phyloP scores from a whole-genome alignment of 805 yeast genomes.

The Pichia cabralensis region DNA sequence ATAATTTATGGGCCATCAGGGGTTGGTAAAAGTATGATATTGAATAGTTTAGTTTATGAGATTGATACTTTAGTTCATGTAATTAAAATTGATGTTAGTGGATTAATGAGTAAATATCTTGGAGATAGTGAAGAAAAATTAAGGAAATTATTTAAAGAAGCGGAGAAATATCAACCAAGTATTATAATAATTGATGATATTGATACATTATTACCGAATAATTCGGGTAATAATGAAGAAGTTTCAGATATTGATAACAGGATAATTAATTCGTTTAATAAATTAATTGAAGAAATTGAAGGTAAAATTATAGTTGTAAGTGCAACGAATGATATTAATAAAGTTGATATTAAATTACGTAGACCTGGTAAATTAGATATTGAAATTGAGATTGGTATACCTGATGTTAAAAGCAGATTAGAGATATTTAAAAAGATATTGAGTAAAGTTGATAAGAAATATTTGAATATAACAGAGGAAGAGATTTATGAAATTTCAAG shows the following conservation, averaged over 20 bases:
- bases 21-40: conserved; percentile 87
- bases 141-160: conserved; percentile 78
- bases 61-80: conserved; percentile 69
- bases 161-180: conserved; percentile 75
- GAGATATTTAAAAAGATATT: conserved; percentile 65
- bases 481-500: conserved; percentile 58
- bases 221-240: conserved; percentile 61
- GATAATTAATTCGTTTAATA: conserved; percentile 79
- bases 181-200: conserved; percentile 87
- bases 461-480: conserved; percentile 31
- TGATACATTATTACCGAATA: conserved; percentile 81
- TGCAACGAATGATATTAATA: conserved; percentile 90
- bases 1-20: conserved; percentile 96
- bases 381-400: conserved; percentile 86
- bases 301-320: conserved; percentile 61
- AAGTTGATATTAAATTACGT: conserved; percentile 79
- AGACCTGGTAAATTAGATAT: conserved; percentile 94
- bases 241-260: conserved; percentile 85
- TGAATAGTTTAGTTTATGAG: conserved; percentile 73
- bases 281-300: conserved; percentile 72
- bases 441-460: conserved; percentile 33
- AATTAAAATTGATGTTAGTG: conserved; percentile 78
- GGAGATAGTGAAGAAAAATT: conserved; percentile 90
- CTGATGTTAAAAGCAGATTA: conserved; percentile 70
- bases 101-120: conserved; percentile 81